Conservation (phyloP, 495 filamentous ascomycete genomes). For the Alectoria sarmentosa region DNA sequence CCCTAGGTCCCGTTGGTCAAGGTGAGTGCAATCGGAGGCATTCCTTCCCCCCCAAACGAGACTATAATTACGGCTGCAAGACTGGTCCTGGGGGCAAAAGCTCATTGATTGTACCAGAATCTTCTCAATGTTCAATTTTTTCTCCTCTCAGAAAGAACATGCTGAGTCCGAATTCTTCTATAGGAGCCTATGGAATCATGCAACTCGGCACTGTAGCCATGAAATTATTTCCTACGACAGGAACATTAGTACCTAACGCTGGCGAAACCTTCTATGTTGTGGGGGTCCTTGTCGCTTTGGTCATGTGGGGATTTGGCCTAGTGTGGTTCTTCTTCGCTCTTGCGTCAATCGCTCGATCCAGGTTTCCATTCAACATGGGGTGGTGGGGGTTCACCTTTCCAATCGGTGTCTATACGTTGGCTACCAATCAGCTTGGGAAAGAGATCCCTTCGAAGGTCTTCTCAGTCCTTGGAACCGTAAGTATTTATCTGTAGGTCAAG, state of each 20-base stretch:
- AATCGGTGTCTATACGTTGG: constrained; percentile 41
- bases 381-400: constrained; percentile 66
- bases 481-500: constrained; percentile 6
- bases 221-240: constrained; percentile 43
- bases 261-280: constrained; percentile 48
- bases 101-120: too few species aligned
- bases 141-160: too few species aligned
- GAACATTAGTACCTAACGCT: constrained; percentile 36
- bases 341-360: constrained; percentile 35
- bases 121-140: too few species aligned
- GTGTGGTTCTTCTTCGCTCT: constrained; percentile 57
- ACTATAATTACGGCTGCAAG: too few species aligned
- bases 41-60: too few species aligned
- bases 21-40: too few species aligned
- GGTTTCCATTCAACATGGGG: constrained; percentile 59
- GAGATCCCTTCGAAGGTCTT: constrained; percentile 50
- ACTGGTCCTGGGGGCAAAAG: too few species aligned
- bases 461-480: constrained; percentile 42
- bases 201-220: constrained; percentile 47
- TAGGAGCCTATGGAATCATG: constrained; percentile 52
- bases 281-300: constrained; percentile 44
- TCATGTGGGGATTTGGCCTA: constrained; percentile 55
- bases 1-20: constrained; percentile 53
- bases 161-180: too few species aligned
- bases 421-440: constrained; percentile 41